Evolutionary conservation across 352 stramenopile genomes (phyloP).

Genomic region (Phytophthora meadii): DNA sequence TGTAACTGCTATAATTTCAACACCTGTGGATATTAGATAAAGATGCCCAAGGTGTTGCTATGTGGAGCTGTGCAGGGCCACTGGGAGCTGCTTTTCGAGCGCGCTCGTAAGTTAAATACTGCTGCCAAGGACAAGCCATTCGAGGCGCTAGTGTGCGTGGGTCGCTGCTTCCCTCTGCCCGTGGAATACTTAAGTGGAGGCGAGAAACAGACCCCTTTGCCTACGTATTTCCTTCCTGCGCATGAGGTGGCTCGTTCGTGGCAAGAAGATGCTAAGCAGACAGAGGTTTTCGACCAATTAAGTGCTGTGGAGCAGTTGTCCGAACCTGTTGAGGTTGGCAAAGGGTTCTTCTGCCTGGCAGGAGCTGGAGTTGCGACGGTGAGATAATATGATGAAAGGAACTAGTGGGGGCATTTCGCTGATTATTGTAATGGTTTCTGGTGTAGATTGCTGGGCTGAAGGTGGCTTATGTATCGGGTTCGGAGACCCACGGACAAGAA

Average conservation of each 20-base stretch:
- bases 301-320: slow-evolving; percentile 12
- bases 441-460: slow-evolving; percentile 50
- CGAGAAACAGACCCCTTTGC: slow-evolving; percentile 47
- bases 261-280: slow-evolving; percentile 41
- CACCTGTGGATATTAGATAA: neutral
- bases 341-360: slow-evolving; percentile 60
- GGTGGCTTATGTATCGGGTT: slow-evolving; percentile 49
- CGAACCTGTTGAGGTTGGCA: slow-evolving; percentile 47
- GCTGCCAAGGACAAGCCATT: slow-evolving; percentile 60
- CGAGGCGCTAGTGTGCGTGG: slow-evolving; percentile 68
- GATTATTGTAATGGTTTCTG: neutral
- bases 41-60: slow-evolving; percentile 83
- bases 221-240: slow-evolving; percentile 67
- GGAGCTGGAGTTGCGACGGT: slow-evolving; percentile 53
- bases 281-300: slow-evolving; percentile 51
- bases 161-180: slow-evolving; percentile 63
- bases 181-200: slow-evolving; percentile 49
- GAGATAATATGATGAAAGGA: slow-evolving; percentile 1
- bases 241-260: slow-evolving; percentile 34
- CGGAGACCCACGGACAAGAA: slow-evolving; percentile 25
- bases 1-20: neutral
- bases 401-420: neutral
- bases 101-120: slow-evolving; percentile 74
- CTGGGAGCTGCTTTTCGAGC: slow-evolving; percentile 75
- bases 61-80: slow-evolving; percentile 67